Percentiles rank a stretch among this genome's conserved stretches.
Evolutionary conservation across 176 grass and related monocot genomes (phyloP).

Genomic region (bread wheat (Triticum aestivum)): DNA sequence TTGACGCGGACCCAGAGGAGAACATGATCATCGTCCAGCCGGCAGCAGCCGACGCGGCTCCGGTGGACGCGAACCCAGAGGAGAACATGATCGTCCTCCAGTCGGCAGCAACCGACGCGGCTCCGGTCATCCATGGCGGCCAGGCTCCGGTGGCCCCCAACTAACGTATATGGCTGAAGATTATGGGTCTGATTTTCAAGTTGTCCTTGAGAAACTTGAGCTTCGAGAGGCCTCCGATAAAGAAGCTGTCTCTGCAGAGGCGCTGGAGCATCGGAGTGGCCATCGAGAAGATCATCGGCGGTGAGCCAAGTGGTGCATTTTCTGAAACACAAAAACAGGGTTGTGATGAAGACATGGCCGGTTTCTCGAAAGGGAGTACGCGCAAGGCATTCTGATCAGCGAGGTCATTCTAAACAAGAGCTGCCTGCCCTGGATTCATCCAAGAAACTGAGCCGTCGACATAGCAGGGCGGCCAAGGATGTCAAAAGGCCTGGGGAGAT

Average conservation of each 20-base stretch:
- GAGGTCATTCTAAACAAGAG: conserved; percentile 61
- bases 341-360: conserved; percentile 41
- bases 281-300: conserved; percentile 81
- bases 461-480: conserved; percentile 68
- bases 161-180: too few species aligned
- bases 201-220: conserved; percentile 31
- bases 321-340: conserved; percentile 49
- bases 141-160: too few species aligned
- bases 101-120: too few species aligned
- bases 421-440: conserved; percentile 41
- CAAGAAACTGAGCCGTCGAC: conserved; percentile 61
- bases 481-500: conserved; percentile 77
- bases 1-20: too few species aligned
- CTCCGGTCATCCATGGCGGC: too few species aligned
- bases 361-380: conserved; percentile 84
- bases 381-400: conserved; percentile 94
- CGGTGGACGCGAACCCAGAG: too few species aligned
- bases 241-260: conserved; percentile 70
- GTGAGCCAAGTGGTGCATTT: conserved; percentile 8
- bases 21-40: too few species aligned
- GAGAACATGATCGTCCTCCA: too few species aligned
- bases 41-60: too few species aligned
- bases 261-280: conserved; percentile 88
- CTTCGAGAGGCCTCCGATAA: conserved; percentile 26
- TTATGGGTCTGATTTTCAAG: too few species aligned